Evolutionary conservation across 805 yeast species (phyloP), one percentile per base, ranked within the genome.

Genomic region (Hanseniaspora lachancei): DNA sequence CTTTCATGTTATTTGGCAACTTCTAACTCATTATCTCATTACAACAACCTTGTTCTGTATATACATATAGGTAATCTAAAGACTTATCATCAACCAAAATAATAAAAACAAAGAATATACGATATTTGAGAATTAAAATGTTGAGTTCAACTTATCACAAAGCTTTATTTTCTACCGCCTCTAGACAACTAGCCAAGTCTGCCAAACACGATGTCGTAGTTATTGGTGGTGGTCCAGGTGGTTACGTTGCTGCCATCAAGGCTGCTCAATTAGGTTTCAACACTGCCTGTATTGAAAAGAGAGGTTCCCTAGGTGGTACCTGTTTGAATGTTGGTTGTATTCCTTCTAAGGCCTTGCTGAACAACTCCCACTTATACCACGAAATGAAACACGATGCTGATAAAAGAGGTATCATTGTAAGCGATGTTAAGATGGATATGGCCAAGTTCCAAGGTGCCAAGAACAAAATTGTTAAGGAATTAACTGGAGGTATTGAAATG

Each of bases 141-240:
- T 55, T 55, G 55, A 55, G 58, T 44, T 38, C 35, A 21, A 44
- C 58, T 40, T 38, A 39, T 49, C 54, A 55, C 47, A 55, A 49
- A 55, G 42, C 49, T 21, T 55, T 55, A 24, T 56, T 56, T 27
- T 56, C 58, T 46, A 51, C 57, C 24, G 36, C 60, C n/a, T 51
- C 58, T 29, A 35, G n/a, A 4, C 54, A 57, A 58, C 50, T 60
- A 49, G 62, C 68, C 35, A 63, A 62, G 20, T 61, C 61, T 49
- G 63, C 74, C 64, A 82, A 83, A 67, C 93, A 87, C 69, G 97
- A 93, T 66, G 80, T 93, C 55, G 95, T 91, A 55, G 87, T 93
- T 64, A 85, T 93, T 67, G 99, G 99, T 63, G 97, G 97, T 65
- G 99, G 99, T 58, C 99, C 99, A 63, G 99, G 97, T 72, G 99